Conservation (phyloP, 352 stramenopile species). For the Discostella stelligera region DNA sequence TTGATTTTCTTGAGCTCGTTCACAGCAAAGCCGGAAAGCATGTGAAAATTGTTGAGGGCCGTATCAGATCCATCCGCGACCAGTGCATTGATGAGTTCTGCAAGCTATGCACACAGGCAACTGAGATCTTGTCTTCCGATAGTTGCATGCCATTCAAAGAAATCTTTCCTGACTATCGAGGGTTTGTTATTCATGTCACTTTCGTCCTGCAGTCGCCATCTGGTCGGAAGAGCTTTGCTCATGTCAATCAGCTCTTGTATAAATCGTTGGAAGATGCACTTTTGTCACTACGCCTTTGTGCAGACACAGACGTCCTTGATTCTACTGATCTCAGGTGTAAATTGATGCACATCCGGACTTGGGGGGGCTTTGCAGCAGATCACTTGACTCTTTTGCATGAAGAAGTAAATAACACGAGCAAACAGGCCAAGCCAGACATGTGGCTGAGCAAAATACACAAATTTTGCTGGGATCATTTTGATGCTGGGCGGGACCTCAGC, state of each 20-base stretch:
- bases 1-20: constrained; percentile 49
- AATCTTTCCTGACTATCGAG: constrained; percentile 57
- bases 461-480: constrained; percentile 52
- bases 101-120: constrained; percentile 33
- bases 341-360: constrained; percentile 35
- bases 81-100: constrained; percentile 28
- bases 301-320: constrained; percentile 37
- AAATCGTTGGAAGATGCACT: constrained; percentile 38
- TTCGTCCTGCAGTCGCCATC: constrained; percentile 24
- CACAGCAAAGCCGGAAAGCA: constrained; percentile 38
- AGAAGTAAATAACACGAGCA: constrained; percentile 32
- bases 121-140: constrained; percentile 28
- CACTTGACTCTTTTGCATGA: constrained; percentile 58
- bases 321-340: constrained; percentile 41
- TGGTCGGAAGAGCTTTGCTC: constrained; percentile 31
- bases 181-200: constrained; percentile 44
- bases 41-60: constrained; percentile 15
- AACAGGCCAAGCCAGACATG: constrained; percentile 21
- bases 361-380: constrained; percentile 61
- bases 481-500: constrained; percentile 45
- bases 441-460: constrained; percentile 51
- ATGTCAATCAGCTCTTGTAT: constrained; percentile 57
- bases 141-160: constrained; percentile 47
- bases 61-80: constrained; percentile 15
- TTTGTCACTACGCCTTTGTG: constrained; percentile 1